These are phyloP conservation scores for Cenchrus americanus DNA, from an alignment of 176 grass and related monocot species.

Conservation along the genomic window DNA sequence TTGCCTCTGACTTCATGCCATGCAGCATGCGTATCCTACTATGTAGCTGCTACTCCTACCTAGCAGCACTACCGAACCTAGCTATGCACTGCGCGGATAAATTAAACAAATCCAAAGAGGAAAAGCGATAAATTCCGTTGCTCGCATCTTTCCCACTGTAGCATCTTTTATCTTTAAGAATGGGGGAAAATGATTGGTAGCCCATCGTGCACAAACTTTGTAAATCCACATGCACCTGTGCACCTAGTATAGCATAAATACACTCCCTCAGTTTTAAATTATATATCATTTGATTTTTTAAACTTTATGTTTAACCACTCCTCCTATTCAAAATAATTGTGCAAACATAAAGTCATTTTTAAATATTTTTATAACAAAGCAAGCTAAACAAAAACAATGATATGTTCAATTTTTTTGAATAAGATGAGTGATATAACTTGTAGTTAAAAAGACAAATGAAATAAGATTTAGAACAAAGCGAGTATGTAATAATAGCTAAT, in stretches of 20 bases:
- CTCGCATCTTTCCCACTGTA: background rate
- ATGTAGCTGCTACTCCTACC: background rate
- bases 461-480: no score
- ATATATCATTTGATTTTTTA: no score
- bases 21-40: constrained; percentile 2
- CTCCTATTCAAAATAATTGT: no score
- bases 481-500: background rate
- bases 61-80: constrained; percentile 30
- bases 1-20: constrained; percentile 19
- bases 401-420: no score
- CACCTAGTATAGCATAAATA: background rate
- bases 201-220: background rate
- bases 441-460: no score
- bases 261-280: no score
- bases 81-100: background rate
- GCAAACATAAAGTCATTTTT: no score
- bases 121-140: background rate
- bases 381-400: no score
- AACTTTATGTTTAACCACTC: no score
- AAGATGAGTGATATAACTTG: no score
- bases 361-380: no score
- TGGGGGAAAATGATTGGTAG: background rate
- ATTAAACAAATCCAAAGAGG: background rate
- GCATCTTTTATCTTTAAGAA: constrained; percentile 18
- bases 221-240: background rate